These are phyloP conservation scores for Myrmaecium sp. DNA, from an alignment of 2,329 filamentous ascomycete genomes.

Conservation along the genomic window DNA sequence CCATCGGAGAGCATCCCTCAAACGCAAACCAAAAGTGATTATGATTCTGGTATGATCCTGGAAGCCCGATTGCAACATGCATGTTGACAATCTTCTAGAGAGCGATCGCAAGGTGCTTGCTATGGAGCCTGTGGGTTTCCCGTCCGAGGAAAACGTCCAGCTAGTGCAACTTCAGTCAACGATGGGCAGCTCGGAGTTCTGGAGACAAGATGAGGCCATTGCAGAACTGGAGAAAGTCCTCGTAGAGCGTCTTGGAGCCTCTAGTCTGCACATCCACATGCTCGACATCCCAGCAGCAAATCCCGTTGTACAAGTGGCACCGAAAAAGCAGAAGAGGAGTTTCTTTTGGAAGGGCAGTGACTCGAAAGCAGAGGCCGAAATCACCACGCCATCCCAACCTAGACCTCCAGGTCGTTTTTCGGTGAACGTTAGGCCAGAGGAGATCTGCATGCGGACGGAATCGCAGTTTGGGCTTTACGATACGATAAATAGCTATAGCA, in stretches of 20 bases:
- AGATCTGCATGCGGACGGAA: slow-evolving; percentile 16
- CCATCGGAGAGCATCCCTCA: too few relatives aligned
- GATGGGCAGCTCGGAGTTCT: slow-evolving; percentile 26
- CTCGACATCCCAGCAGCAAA: not conserved
- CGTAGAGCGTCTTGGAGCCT: slow-evolving; percentile 11
- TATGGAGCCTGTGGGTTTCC: slow-evolving; percentile 23
- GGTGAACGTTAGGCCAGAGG: slow-evolving; percentile 14
- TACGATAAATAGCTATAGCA: slow-evolving; percentile 9
- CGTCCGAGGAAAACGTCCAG: slow-evolving; percentile 21
- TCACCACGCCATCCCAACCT: too few relatives aligned
- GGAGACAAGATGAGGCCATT: slow-evolving; percentile 24
- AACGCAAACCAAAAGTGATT: too few relatives aligned
- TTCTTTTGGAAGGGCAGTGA: slow-evolving; percentile 11
- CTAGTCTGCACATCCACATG: slow-evolving; percentile 1
- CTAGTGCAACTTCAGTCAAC: slow-evolving; percentile 23
- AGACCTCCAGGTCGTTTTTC: too few relatives aligned
- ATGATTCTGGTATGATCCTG: too few relatives aligned
- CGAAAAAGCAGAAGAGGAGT: slow-evolving; percentile 6
- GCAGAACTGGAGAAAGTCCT: slow-evolving; percentile 21
- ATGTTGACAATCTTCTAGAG: not conserved
- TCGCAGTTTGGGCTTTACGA: slow-evolving; percentile 20
- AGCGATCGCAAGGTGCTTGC: not conserved
- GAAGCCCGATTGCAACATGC: too few relatives aligned
- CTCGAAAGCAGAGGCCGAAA: slow-evolving; percentile 9
- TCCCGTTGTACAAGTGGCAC: slow-evolving; percentile 1